Percentiles rank a stretch among this genome's conserved stretches.
phyloP scores from a whole-genome alignment of 257 asterid genomes.

The Przewalskia tangutica region DNA sequence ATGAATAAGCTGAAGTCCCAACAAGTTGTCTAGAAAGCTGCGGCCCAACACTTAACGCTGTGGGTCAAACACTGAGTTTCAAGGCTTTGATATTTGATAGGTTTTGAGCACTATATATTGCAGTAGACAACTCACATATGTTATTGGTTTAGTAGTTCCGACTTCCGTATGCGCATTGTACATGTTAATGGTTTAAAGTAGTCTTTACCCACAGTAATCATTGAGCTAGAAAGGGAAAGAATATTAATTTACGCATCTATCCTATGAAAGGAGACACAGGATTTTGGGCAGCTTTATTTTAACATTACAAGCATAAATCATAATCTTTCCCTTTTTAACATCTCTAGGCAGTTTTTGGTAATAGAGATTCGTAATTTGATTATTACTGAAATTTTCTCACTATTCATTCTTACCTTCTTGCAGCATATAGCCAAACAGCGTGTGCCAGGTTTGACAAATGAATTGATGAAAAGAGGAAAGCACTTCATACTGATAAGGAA shows the following conservation, averaged over 20 bases:
- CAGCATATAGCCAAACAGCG: conserved; percentile 87
- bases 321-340: neutral
- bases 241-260: neutral
- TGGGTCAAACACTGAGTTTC: neutral
- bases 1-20: neutral
- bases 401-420: conserved; percentile 9
- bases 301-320: neutral
- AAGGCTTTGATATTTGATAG: neutral
- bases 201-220: neutral
- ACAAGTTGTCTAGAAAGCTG: neutral
- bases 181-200: neutral
- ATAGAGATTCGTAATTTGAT: neutral
- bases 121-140: neutral
- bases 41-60: neutral
- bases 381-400: neutral
- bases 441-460: conserved; percentile 51
- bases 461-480: conserved; percentile 68
- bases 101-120: neutral
- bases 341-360: neutral
- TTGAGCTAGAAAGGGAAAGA: neutral
- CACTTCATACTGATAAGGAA: conserved; percentile 75
- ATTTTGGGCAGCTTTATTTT: neutral
- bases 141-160: neutral
- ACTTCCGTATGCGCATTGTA: neutral
- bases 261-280: neutral